Percentiles rank a stretch among this genome's conserved stretches.
These are phyloP conservation scores for Monilinia fructigena DNA, from an alignment of 2,329 filamentous ascomycete species.

Conservation along the genomic window DNA sequence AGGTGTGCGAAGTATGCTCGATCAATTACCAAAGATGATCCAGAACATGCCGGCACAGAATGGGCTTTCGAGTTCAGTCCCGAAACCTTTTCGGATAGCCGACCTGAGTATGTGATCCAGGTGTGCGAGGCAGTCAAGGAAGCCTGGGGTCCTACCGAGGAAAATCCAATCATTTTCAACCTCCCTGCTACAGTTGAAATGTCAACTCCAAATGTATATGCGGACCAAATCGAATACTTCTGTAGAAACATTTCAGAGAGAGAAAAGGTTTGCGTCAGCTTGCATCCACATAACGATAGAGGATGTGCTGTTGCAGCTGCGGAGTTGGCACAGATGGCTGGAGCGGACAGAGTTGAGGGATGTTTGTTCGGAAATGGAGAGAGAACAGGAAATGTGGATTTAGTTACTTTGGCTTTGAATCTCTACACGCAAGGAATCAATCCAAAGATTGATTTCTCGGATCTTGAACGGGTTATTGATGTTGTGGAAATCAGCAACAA, in stretches of 20 bases:
- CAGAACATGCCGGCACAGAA: constrained; percentile 54
- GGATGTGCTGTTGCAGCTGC: constrained; percentile 87
- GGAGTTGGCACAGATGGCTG: constrained; percentile 93
- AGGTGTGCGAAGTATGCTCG: constrained; percentile 83
- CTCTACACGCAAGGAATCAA: constrained; percentile 91
- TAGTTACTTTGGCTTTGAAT: constrained; percentile 89
- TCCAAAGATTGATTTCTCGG: constrained; percentile 85
- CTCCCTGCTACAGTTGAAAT: constrained; percentile 94
- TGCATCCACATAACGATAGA: constrained; percentile 94
- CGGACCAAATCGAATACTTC: constrained; percentile 96
- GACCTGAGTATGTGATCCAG: constrained; percentile 76
- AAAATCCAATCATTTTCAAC: constrained; percentile 92
- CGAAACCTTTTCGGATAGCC: constrained; percentile 87
- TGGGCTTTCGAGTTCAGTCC: constrained; percentile 85
- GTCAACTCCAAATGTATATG: constrained; percentile 91
- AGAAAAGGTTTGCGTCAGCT: constrained; percentile 82
- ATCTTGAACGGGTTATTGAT: constrained; percentile 82
- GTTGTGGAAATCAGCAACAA: constrained; percentile 91
- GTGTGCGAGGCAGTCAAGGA: constrained; percentile 92
- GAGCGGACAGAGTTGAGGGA: constrained; percentile 89
- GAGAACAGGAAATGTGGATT: constrained; percentile 90
- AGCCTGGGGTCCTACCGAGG: constrained; percentile 80
- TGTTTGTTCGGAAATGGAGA: constrained; percentile 95
- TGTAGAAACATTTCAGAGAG: constrained; percentile 80
- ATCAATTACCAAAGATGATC: constrained; percentile 82